Conservation (phyloP, 2,329 filamentous ascomycete species). For the Alternaria arbusti region DNA sequence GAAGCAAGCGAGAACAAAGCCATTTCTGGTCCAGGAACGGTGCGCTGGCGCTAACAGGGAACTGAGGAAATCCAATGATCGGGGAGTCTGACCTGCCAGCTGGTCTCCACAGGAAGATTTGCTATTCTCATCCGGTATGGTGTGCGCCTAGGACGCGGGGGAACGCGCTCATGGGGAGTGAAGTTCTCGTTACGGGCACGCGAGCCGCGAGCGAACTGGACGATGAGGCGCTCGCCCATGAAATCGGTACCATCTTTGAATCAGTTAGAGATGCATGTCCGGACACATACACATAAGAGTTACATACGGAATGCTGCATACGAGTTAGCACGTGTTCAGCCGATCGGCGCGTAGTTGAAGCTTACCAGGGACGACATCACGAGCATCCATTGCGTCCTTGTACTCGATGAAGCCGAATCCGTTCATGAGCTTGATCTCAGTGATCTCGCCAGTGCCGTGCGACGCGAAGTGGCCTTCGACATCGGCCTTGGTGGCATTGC, state of each 20-base stretch:
- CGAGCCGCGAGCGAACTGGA: constrained; percentile 95
- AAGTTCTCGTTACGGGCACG: constrained; percentile 69
- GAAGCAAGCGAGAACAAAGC: constrained; percentile 45
- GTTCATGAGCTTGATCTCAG: constrained; percentile 99
- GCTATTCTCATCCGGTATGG: constrained; percentile 96
- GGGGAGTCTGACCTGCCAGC: constrained; percentile 98
- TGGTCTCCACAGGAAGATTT: constrained; percentile 96
- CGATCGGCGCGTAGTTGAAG: constrained; percentile 18
- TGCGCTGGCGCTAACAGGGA: constrained; percentile 44
- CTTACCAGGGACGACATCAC: constrained; percentile 97
- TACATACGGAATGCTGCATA: constrained; percentile 62
- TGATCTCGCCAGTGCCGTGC: constrained; percentile 96
- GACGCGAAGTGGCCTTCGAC: constrained; percentile 94
- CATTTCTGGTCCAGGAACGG: constrained; percentile 48
- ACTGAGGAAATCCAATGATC: constrained; percentile 52
- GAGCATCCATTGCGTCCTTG: constrained; percentile 96
- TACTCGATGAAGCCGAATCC: constrained; percentile 99
- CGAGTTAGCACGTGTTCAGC: constrained; percentile 30
- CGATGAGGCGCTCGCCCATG: constrained; percentile 95
- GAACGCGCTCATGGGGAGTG: constrained; percentile 67
- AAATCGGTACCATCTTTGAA: constrained; percentile 89
- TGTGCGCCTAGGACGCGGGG: constrained; percentile 87
- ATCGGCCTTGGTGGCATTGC: constrained; percentile 95
- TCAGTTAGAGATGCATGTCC: constrained; percentile 22
- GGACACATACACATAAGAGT: constrained; percentile 10